phyloP scores from a whole-genome alignment of 148 eudicot genomes.

The Dianthus caryophyllus region DNA sequence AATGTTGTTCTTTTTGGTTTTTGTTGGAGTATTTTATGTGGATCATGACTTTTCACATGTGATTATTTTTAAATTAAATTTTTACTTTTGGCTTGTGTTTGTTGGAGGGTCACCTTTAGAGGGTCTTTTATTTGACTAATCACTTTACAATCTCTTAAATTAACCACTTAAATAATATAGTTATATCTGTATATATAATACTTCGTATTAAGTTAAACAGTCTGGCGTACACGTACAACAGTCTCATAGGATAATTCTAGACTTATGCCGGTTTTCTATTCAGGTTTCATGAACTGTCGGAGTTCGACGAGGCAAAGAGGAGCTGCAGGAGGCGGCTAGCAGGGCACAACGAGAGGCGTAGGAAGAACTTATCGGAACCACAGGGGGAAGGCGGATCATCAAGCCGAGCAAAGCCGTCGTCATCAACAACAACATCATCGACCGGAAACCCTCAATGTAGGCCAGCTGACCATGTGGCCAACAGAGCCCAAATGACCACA shows the following conservation, averaged over 20 bases:
- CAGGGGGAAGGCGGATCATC: conserved; percentile 30
- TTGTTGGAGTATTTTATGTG: conserved; percentile 9
- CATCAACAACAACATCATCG: too few species aligned
- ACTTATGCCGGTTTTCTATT: background rate
- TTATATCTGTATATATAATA: too few species aligned
- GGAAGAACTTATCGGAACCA: conserved; percentile 24
- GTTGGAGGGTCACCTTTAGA: background rate
- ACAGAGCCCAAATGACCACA: conserved; percentile 7
- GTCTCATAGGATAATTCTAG: too few species aligned
- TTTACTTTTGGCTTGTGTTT: conserved; percentile 5
- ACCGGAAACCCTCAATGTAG: conserved; percentile 20
- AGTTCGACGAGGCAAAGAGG: conserved; percentile 33
- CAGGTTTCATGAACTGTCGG: conserved; percentile 33
- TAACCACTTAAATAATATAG: too few species aligned
- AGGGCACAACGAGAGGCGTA: conserved; percentile 38
- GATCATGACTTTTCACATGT: conserved; percentile 7
- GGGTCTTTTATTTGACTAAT: too few species aligned
- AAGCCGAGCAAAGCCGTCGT: conserved; percentile 16
- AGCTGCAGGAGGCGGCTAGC: conserved; percentile 39
- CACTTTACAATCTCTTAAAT: too few species aligned
- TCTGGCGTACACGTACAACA: too few species aligned
- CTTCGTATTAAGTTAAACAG: too few species aligned
- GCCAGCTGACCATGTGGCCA: conserved; percentile 17
- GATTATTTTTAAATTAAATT: conserved; percentile 4
- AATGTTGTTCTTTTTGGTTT: background rate